Evolutionary conservation across 352 stramenopile genomes (phyloP), one percentile per base, ranked within the genome.

Genomic region (Phytophthora foliorum): DNA sequence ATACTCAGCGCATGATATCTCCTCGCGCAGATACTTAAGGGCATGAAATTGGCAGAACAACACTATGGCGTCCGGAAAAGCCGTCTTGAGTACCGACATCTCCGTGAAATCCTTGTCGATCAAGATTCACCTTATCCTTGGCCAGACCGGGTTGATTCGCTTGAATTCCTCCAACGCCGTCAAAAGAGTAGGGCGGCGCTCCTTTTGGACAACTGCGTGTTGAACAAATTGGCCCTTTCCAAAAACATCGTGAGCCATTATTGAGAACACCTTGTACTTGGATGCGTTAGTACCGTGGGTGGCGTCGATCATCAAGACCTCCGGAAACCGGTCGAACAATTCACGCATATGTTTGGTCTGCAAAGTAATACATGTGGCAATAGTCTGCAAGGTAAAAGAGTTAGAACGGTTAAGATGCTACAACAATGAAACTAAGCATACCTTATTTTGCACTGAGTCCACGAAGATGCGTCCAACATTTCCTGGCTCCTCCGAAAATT

Each of bases 71-170:
- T 56, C 19, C 0, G 65, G 66, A 39, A 82, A 69, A 1, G 10
- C 17, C 6, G 17, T 16, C 13, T 62, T 57, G 6, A 76, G 38
- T 17, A 61, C 45, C 0, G 2, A 22, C 1, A 67, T 66, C 32
- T 78, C 67, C 0, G 52, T 70, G 49, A 82, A 79, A n/a, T 77
- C 68, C 34, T 81, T 74, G 34, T 77, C 62, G 13, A 75, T 67
- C 7, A 78, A 10, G 2, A 78, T 64, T 24, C 34, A 62, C 21
- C 63, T 16, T 1, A 81, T 48, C 4, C 63, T 46, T 0, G 3
- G 38, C 58, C 59, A 81, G 0, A 22, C 31, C 0, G 66, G 60
- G 17, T 80, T 72, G 52, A 55, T 42, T 2, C 34, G 32, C 31
- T 74, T 76, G 59, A 77, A 77, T 22, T 61, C 32, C 21, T 60